A percentile compares a stretch with the other conserved stretches of the same genome.
phyloP scores from a whole-genome alignment of 139 green algal genomes.

The Coelastrella sp. region DNA sequence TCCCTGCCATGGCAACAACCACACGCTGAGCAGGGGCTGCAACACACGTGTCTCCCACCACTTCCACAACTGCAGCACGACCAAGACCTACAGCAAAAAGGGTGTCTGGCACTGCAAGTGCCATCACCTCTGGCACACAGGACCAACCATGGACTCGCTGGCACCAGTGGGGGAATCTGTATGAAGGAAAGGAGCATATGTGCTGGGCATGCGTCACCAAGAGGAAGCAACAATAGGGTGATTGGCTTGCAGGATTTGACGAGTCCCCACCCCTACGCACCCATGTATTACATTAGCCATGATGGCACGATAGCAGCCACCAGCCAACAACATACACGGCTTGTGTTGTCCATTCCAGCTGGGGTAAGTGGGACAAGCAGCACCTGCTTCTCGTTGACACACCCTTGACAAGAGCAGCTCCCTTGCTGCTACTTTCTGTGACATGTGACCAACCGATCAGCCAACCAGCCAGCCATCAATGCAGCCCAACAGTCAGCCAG shows the following conservation, averaged over 20 bases:
- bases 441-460: no score
- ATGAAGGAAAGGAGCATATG: neutral
- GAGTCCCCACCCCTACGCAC: neutral
- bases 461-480: neutral
- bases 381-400: neutral
- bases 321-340: slow-evolving; percentile 12
- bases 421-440: no score
- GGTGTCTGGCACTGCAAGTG: neutral
- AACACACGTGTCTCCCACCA: neutral
- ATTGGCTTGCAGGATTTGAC: neutral
- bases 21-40: neutral
- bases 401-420: neutral
- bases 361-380: slow-evolving; percentile 3
- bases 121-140: neutral
- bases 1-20: neutral
- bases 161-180: no score
- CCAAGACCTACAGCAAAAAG: neutral
- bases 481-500: neutral
- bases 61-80: neutral
- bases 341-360: slow-evolving; percentile 5
- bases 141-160: neutral
- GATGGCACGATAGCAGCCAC: slow-evolving; percentile 19
- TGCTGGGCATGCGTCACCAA: no score
- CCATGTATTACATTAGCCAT: slow-evolving; percentile 13
- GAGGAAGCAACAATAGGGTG: neutral